phyloP scores from a whole-genome alignment of 768 basidiomycete species.

The Boletus speciosus region DNA sequence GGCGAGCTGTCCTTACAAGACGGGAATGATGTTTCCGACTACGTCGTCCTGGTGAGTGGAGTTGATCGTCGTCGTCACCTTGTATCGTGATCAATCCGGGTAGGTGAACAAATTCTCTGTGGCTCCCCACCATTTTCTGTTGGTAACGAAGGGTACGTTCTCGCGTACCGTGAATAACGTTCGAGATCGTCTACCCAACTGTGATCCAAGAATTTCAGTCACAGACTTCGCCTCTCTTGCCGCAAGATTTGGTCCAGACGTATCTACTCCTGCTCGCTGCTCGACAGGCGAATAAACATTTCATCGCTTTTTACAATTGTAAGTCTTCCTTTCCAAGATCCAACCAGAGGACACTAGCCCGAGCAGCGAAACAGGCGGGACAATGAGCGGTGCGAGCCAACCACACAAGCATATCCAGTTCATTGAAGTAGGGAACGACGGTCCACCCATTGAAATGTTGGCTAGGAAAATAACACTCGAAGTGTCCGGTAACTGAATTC shows the following conservation, averaged over 20 bases:
- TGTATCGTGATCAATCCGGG: constrained; percentile 1
- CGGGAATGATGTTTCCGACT: constrained; percentile 50
- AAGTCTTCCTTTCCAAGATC: constrained; percentile 18
- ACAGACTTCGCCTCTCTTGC: constrained; percentile 77
- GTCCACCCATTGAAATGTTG: constrained; percentile 75
- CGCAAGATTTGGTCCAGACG: constrained; percentile 71
- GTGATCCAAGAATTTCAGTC: constrained; percentile 57
- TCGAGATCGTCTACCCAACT: neutral
- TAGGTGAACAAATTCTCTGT: constrained; percentile 88
- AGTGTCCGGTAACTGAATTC: constrained; percentile 22
- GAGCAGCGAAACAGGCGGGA: constrained; percentile 51
- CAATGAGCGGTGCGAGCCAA: constrained; percentile 83
- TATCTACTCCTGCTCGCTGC: constrained; percentile 75
- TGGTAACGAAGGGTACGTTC: constrained; percentile 76
- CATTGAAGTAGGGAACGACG: constrained; percentile 58
- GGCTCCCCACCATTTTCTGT: constrained; percentile 79
- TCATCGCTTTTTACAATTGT: constrained; percentile 94
- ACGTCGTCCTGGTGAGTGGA: constrained; percentile 65
- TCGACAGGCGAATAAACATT: constrained; percentile 50
- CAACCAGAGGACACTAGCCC: neutral
- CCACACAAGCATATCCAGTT: constrained; percentile 91
- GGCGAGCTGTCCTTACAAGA: constrained; percentile 61
- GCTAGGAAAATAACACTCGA: constrained; percentile 58
- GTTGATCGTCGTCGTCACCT: neutral
- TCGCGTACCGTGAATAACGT: neutral